Percentiles rank a stretch among this genome's conserved stretches.
Conservation (phyloP, 169 alveolate genomes). For the Plasmodium adleri region DNA sequence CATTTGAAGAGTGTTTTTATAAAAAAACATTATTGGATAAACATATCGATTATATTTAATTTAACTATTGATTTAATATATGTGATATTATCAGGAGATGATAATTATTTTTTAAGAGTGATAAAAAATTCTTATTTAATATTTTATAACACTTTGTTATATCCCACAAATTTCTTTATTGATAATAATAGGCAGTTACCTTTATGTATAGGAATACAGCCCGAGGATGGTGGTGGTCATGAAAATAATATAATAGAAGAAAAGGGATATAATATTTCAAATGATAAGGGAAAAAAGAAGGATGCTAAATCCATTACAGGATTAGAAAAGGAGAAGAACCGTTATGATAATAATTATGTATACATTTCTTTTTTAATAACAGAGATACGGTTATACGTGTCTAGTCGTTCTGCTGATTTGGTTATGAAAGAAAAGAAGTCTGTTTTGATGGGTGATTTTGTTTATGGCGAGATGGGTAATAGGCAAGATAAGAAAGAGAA, state of each 20-base stretch:
- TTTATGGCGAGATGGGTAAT: not conserved
- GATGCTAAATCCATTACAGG: not conserved
- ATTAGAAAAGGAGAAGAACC: not conserved
- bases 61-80: slow-evolving; percentile 57
- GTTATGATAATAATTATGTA: not conserved
- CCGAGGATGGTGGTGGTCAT: not conserved
- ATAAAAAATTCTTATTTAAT: slow-evolving; percentile 27
- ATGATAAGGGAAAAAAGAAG: not conserved
- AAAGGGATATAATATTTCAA: slow-evolving; percentile 2
- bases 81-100: slow-evolving; percentile 46
- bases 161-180: slow-evolving; percentile 43
- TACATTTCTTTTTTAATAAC: slow-evolving; percentile 39
- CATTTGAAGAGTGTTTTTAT: slow-evolving; percentile 28
- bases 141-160: slow-evolving; percentile 36
- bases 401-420: slow-evolving; percentile 46
- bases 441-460: not conserved
- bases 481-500: not conserved
- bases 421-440: slow-evolving; percentile 14
- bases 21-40: slow-evolving; percentile 34
- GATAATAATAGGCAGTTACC: slow-evolving; percentile 7
- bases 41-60: slow-evolving; percentile 43
- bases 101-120: slow-evolving; percentile 8
- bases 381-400: slow-evolving; percentile 34
- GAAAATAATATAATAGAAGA: not conserved
- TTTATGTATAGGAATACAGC: slow-evolving; percentile 26